Evolutionary conservation across 192 early-diverging fungal genomes (phyloP), one percentile per base, ranked within the genome.

Genomic region (Funneliformis geosporum): DNA sequence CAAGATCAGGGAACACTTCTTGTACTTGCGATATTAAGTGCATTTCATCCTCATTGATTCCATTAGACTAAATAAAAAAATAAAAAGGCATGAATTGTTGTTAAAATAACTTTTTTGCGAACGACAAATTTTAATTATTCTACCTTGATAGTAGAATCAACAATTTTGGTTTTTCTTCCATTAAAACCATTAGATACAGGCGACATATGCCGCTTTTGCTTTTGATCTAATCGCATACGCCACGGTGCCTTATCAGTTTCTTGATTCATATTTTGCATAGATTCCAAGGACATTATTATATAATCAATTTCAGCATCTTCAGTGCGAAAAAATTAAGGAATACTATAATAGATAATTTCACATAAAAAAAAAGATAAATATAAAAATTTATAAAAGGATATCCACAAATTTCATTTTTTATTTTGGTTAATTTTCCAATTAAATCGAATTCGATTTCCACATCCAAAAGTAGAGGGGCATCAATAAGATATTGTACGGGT

Each of bases 1-100:
- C 96, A 11, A 97, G 85, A 64, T 96, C 93, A 0, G 96, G 94
- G 75, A 98, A 95, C 44, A 98, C 73, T 61, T 98, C 96, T 60
- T 92, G 90, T 3, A 98, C 84, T 80, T 96, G 94, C 4, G 84
- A 83, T 0, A 89, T 90, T 18, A 44, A 16, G 11, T 25, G 25
- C 23, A 38, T 46, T 46, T 12, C 47, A 27, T 55, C 21, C n/a
- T 27, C 46, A 9, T 73, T 25, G 21, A 43, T 40, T 1, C 21
- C 21, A 71, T 71, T 44, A 18, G 28, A 55, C 50, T 55, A 55
- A 55, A 12, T 55, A 55, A 16, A 16, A 55, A 0, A 33, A 33
- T 33, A 2, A 55, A 55, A 0, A 55, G 21, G 0, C 18, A 55
- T 55, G 16, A 55, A 16, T 55, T 55, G 16, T 55, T 55, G 21